Base-by-base conservation (phyloP, 2,329 filamentous ascomycete genomes). In the Ustulina deusta region DNA sequence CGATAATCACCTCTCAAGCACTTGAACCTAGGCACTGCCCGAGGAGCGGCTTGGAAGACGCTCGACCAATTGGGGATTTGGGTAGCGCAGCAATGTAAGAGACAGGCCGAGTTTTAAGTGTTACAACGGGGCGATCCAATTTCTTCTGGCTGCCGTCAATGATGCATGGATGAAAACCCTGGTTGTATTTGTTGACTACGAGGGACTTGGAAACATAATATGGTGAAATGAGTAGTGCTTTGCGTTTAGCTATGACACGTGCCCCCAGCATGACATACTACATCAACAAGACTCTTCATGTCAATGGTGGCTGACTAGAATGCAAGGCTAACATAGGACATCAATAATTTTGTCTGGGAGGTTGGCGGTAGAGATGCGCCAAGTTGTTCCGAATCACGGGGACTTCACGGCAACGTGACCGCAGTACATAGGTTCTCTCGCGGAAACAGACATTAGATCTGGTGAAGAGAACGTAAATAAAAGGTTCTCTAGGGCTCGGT, bases 401-500 rank as follows among this genome's bases (percentile, higher is more conserved):
- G 11, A 29, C 6, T 49, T 27, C 15, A 3, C 46, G 22, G 13
- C n/a, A 29, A 42, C 15, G 38, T 42, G 15, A 42, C 38, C 3
- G 5, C 15, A 17, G 2, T 15, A 6, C 38, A 42, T 42, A 15
- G 48, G 1, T 6, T 49, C 13, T 13, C 22, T 46, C 38, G 22
- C 25, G 15, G 29, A 36, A 54, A 38, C 22, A 32, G 20, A 44
- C 17, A 42, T n/a, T n/a, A 38, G 17, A 13, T 29, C 15, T 25
- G 15, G 34, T 36, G n/a, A 25, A 17, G n/a, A 22, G 2, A 46
- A 48, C 25, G 25, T 49, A 22, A 52, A 61, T 27, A 57, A 15
- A 59, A 63, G 20, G 42, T 15, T 60, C n/a, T 51, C 36, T 61
- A 51, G 40, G 42, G 34, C 46, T 44, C 34, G 27, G 34, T 20